Conservation (phyloP, 345 rosid species). For the Bruguiera sexangula region DNA sequence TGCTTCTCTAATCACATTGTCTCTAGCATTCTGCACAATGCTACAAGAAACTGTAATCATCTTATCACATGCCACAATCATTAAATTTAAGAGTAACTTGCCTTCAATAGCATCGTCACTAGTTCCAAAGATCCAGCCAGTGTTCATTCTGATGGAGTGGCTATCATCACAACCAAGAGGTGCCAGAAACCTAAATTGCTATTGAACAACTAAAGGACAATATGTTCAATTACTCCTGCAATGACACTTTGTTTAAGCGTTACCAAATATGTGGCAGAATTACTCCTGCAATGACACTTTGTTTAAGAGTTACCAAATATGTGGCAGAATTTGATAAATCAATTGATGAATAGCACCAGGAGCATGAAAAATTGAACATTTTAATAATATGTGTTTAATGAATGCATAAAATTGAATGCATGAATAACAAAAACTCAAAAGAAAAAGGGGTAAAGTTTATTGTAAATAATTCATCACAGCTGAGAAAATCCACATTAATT, state of each 20-base stretch:
- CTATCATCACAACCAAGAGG: conserved; percentile 44
- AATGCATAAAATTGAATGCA: neutral
- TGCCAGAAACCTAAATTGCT: conserved; percentile 26
- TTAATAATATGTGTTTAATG: neutral
- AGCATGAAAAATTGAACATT: conserved; percentile 26
- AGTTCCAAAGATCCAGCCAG: conserved; percentile 88
- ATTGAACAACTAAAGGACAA: conserved; percentile 5
- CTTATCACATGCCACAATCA: conserved; percentile 31
- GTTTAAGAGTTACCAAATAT: conserved; percentile 64
- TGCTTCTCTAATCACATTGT: conserved; percentile 61
- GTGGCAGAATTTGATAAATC: conserved; percentile 72
- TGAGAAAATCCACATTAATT: no score
- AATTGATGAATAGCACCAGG: conserved; percentile 74
- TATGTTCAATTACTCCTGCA: conserved; percentile 8
- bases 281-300: conserved; percentile 40
- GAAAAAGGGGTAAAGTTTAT: no score
- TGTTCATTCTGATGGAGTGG: conserved; percentile 77
- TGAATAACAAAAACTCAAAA: neutral
- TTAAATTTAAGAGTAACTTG: conserved; percentile 40
- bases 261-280: conserved; percentile 73
- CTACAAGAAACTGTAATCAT: conserved; percentile 50
- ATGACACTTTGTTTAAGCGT: conserved; percentile 56
- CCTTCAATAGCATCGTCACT: conserved; percentile 82
- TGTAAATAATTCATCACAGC: neutral
- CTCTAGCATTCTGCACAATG: conserved; percentile 69